Evolutionary conservation across 768 basidiomycete genomes (phyloP), one percentile per base, ranked within the genome.

Genomic region (Serendipita indica): DNA sequence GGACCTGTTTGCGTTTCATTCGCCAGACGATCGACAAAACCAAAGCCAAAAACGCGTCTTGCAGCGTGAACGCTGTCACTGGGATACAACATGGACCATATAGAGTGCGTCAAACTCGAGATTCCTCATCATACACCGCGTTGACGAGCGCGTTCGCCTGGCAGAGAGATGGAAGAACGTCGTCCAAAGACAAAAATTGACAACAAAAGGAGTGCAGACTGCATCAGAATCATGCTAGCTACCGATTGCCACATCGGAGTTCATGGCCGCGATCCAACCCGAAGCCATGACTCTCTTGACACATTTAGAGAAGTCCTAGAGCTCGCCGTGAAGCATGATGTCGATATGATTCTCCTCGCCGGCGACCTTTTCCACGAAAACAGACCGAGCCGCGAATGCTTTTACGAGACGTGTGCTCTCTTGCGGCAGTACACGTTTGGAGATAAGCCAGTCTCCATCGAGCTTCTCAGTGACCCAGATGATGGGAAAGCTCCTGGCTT

Each of bases 281-380:
- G 96, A 30, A 92, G 94, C 0, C 85, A 89, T 69, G 96, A 99
- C 68, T 88, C 91, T 2, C 87, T 99, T 64, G 86, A 94, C 69
- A 89, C 93, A 0, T 99, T 99, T 72, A 79, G 77, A 64, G 96
- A 99, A 72, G 89, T 99, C 54, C 72, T 99, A 18, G 83, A 96
- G 67, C 72, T 98, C 4, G 94, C 91, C 2, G 81, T 85, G 14
- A 93, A 93, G 64, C 73, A 89, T 63, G 84, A 92, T 64, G 91
- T 97, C 58, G 96, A 99, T 72, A 89, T 98, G 67, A 78, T 99
- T 41, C 79, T 99, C 6, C 81, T 98, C 4, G 94, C 86, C 13
- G 96, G 96, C 5, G 96, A 99, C 68, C 74, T 99, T 2, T 99
- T 99, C 67, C 96, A 99, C 69, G 96, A 99, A 67, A 99, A 98